Evolutionary conservation across 2,329 filamentous ascomycete species (phyloP).

Genomic region (Fusarium clavum): DNA sequence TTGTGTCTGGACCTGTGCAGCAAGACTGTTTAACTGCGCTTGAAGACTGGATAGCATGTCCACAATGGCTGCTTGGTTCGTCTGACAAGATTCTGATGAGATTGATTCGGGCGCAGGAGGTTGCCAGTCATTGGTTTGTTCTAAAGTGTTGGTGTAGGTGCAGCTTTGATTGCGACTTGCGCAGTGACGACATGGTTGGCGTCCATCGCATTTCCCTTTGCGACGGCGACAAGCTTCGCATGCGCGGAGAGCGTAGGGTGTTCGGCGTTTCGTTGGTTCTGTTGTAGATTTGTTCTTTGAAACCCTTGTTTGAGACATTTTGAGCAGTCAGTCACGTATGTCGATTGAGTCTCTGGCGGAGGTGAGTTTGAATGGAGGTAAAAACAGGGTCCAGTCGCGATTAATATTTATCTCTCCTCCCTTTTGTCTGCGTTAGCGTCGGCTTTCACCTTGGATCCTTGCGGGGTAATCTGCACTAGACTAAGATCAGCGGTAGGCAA

Average conservation of each 20-base stretch:
- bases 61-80: conserved; percentile 20
- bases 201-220: conserved; percentile 27
- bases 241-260: conserved; percentile 22
- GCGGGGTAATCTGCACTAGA: conserved; percentile 17
- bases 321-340: not conserved
- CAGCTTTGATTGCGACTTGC: conserved; percentile 5
- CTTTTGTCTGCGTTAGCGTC: conserved; percentile 6
- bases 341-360: no score
- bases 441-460: conserved; percentile 7
- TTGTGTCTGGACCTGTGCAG: conserved; percentile 19
- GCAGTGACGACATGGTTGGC: conserved; percentile 20
- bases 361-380: not conserved
- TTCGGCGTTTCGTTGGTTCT: conserved; percentile 13
- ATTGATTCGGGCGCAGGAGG: not conserved
- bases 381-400: not conserved
- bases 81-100: not conserved
- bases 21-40: conserved; percentile 22
- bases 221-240: conserved; percentile 25
- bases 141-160: not conserved
- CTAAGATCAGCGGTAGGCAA: conserved; percentile 6
- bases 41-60: conserved; percentile 26
- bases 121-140: not conserved
- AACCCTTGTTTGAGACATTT: conserved; percentile 19
- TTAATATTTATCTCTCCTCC: not conserved
- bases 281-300: conserved; percentile 8